Base-by-base conservation (phyloP, 1,284 basidiomycete genomes). In the Moesziomyces sp. region DNA sequence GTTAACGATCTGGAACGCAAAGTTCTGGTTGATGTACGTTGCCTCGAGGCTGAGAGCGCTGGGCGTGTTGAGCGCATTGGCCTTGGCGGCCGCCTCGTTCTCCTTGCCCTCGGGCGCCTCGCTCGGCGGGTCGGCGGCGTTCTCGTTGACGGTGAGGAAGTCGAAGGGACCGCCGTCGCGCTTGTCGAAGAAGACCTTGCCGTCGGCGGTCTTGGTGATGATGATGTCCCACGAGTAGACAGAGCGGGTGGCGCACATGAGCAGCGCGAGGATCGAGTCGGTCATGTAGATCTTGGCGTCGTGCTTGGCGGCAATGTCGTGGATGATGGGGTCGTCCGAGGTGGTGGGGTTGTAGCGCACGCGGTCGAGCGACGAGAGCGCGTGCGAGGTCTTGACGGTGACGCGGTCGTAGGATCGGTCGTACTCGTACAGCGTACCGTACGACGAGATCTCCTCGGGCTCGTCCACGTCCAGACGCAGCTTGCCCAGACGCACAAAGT, bases 201-300 rank as follows among this genome's bases (percentile, higher is more conserved):
- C 91, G 44, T 94, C 94, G 56, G 74, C 77, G 82, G 97, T 93
- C 54, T 93, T 91, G 52, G 94, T 89, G 77, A 99, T 91, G 73
- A 99, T 92, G 70, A 99, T 94, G 85, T 99, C 97, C 97, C 97
- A 99, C 24, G 97, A 96, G 86, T 98, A 96, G 65, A 97, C 93
- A 16, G 94, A 95, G 74, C 97, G 89, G 7, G 94, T 91, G 9
- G 96, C 91, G 78, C 92, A 94, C 97, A 99, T 99, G 73, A 99
- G 90, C 19, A 97, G 91, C 67, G 93, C 92, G 51, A 99, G 89
- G 83, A 99, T 97, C 71, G 92, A 91, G 87, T 99, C 97, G 42
- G 96, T 99, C 23, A 94, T 92, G 84, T 94, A 99, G 62, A 99
- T 90, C 91, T 92, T 72, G 93, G 89, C 92, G 93, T 83, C 45